Conservation (phyloP, 768 basidiomycete species). For the Naematelia aurantialba region DNA sequence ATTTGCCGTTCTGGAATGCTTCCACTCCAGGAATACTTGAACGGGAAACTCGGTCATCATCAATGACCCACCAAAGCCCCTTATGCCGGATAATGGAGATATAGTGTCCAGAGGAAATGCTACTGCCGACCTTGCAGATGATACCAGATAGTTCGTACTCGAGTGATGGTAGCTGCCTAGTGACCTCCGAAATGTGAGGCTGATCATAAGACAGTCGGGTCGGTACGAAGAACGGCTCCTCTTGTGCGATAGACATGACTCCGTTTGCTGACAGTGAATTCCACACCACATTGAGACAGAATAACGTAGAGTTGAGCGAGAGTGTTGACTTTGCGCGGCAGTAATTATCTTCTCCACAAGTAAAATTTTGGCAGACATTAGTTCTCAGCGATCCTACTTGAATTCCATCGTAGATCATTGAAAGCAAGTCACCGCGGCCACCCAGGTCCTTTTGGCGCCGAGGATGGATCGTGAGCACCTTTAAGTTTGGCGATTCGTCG, state of each 20-base stretch:
- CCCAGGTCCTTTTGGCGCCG: background rate
- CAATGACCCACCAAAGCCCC: background rate
- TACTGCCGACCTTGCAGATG: constrained; percentile 4
- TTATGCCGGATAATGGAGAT: constrained; percentile 2
- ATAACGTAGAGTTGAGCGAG: background rate
- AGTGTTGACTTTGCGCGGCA: background rate
- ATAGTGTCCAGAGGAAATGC: constrained; percentile 1
- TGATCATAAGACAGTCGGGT: background rate
- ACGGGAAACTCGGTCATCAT: background rate
- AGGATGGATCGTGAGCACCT: background rate
- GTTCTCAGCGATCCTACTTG: background rate
- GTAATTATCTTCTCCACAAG: background rate
- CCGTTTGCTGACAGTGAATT: no score
- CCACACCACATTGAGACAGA: background rate
- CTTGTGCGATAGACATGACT: no score
- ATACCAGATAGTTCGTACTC: background rate
- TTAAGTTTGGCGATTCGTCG: background rate
- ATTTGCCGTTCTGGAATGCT: background rate
- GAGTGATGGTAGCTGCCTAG: background rate
- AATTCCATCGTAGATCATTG: background rate
- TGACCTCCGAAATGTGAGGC: background rate
- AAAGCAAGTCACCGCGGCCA: background rate
- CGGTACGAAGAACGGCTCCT: background rate
- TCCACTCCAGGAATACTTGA: background rate
- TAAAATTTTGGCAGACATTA: background rate